phyloP scores from a whole-genome alignment of 2,329 filamentous ascomycete species.

The Metarhizium robertsii region DNA sequence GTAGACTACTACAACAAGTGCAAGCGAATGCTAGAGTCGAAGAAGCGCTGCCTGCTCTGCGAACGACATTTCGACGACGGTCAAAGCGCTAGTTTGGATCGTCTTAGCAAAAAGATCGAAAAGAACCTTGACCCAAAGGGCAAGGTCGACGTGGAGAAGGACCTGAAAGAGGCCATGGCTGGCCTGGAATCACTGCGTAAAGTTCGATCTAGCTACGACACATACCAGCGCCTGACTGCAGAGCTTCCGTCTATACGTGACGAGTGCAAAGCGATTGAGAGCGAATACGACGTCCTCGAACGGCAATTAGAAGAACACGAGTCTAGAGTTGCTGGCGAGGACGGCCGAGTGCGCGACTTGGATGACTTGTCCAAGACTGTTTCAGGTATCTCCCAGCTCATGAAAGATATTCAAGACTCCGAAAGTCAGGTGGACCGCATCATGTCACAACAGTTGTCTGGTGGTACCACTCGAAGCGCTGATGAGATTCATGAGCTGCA shows the following conservation, averaged over 20 bases:
- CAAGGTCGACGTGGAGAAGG: conserved; percentile 51
- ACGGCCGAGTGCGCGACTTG: conserved; percentile 59
- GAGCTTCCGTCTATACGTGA: conserved; percentile 63
- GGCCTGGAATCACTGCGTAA: conserved; percentile 51
- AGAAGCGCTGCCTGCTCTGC: conserved; percentile 71
- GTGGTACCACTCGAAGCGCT: conserved; percentile 55
- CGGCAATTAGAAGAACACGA: conserved; percentile 60
- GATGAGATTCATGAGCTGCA: conserved; percentile 79
- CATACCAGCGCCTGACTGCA: conserved; percentile 57
- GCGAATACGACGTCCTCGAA: conserved; percentile 51
- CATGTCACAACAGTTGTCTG: conserved; percentile 63
- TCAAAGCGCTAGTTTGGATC: conserved; percentile 46
- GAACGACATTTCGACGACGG: conserved; percentile 57
- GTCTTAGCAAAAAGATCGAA: conserved; percentile 58
- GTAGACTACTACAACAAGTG: conserved; percentile 64
- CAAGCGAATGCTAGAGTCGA: conserved; percentile 52
- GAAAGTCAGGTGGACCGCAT: conserved; percentile 67
- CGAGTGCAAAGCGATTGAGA: conserved; percentile 52
- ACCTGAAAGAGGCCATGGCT: conserved; percentile 41
- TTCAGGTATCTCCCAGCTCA: conserved; percentile 61
- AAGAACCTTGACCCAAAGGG: conserved; percentile 52
- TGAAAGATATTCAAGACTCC: conserved; percentile 62
- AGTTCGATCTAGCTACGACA: conserved; percentile 62
- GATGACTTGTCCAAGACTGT: conserved; percentile 72
- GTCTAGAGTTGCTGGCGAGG: conserved; percentile 51